phyloP scores from a whole-genome alignment of 2,329 filamentous ascomycete genomes.

The Trichoderma sp. region DNA sequence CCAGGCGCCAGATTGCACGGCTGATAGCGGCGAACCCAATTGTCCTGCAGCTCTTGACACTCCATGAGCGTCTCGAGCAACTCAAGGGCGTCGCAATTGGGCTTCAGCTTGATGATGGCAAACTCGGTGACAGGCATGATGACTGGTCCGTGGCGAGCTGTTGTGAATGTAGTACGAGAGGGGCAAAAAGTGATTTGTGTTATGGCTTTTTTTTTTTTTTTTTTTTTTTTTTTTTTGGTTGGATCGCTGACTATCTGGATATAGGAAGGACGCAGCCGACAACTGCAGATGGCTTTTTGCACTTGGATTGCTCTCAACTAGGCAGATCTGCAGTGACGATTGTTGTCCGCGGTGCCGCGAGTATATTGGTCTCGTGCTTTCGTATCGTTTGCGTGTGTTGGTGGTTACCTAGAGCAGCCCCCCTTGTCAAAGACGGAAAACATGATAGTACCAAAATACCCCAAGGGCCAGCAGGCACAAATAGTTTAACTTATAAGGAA shows the following conservation, averaged over 20 bases:
- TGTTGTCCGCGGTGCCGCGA: background rate
- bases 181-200: background rate
- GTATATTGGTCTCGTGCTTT: background rate
- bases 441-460: background rate
- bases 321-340: slow-evolving; percentile 11
- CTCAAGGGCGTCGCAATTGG: slow-evolving; percentile 31
- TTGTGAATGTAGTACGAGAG: background rate
- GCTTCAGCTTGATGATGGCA: slow-evolving; percentile 34
- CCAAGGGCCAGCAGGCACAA: background rate
- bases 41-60: slow-evolving; percentile 37
- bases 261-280: background rate
- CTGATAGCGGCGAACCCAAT: slow-evolving; percentile 39
- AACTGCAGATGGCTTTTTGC: background rate
- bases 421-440: background rate
- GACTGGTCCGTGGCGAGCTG: background rate
- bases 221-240: background rate
- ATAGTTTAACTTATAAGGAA: background rate
- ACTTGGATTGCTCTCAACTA: background rate
- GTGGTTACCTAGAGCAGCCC: background rate
- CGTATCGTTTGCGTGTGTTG: slow-evolving; percentile 1
- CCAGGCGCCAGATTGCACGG: slow-evolving; percentile 34
- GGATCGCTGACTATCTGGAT: background rate
- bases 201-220: background rate
- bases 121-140: slow-evolving; percentile 42
- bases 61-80: slow-evolving; percentile 33